A percentile compares a stretch with the other conserved stretches of the same genome.
Evolutionary conservation across 768 basidiomycete species (phyloP).

Genomic region (Solioccasus polychromus): DNA sequence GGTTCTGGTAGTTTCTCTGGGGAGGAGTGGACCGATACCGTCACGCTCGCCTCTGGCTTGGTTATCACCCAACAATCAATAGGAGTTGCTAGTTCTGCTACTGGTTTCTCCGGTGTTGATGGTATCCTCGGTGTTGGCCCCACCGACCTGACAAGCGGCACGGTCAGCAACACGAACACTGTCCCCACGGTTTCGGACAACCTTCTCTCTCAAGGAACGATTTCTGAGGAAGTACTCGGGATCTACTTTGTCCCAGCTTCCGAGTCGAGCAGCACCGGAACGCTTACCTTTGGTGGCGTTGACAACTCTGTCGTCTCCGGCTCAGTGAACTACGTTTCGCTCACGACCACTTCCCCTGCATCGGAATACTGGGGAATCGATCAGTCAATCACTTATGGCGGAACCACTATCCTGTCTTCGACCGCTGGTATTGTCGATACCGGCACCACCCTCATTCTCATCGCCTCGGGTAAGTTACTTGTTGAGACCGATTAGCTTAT

Average conservation of each 20-base stretch:
- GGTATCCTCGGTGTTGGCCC: conserved; percentile 41
- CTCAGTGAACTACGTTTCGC: not conserved
- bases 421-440: not conserved
- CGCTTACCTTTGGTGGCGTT: not conserved
- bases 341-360: not conserved
- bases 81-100: conserved; percentile 25
- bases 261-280: not conserved
- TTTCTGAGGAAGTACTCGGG: conserved; percentile 26
- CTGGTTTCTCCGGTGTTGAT: conserved; percentile 26
- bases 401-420: not conserved
- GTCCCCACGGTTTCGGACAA: conserved; percentile 37
- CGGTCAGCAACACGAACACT: conserved; percentile 7
- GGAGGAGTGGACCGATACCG: conserved; percentile 8
- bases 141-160: conserved; percentile 28
- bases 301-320: not conserved
- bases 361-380: conserved; percentile 25
- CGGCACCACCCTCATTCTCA: too few species aligned
- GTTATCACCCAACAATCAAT: conserved; percentile 31
- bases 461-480: not conserved
- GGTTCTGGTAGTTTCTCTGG: conserved; percentile 7
- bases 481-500: not conserved
- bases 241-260: conserved; percentile 29
- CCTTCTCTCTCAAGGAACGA: conserved; percentile 27
- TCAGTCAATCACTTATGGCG: conserved; percentile 6
- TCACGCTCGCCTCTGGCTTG: conserved; percentile 1